Percentiles rank a stretch among this genome's conserved stretches.
These are phyloP conservation scores for Ophiostoma australiae DNA, from an alignment of 2,329 filamentous ascomycete genomes.

Conservation along the genomic window DNA sequence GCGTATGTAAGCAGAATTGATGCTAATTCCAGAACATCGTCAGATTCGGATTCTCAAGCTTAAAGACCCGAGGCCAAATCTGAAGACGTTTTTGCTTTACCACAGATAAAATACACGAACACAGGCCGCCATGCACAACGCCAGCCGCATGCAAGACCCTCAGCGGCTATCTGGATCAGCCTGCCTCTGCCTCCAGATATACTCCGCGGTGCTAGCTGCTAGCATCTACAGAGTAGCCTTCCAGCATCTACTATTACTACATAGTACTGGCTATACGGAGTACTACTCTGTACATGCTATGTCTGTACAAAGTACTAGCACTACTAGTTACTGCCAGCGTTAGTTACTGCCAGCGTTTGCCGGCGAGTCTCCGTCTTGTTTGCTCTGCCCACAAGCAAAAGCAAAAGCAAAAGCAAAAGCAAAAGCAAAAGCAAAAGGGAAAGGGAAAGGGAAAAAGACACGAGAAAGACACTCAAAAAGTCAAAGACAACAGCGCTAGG, in stretches of 20 bases:
- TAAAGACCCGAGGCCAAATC: not conserved
- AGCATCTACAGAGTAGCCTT: not conserved
- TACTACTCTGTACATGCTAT: too few species aligned
- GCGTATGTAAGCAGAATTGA: not conserved
- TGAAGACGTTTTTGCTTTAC: not conserved
- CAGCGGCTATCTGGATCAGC: conserved; percentile 12
- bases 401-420: too few species aligned
- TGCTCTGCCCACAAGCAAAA: conserved; percentile 15
- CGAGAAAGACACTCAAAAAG: not conserved
- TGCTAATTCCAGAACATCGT: not conserved
- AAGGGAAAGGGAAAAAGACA: conserved; percentile 17
- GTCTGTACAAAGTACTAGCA: not conserved
- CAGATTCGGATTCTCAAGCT: not conserved
- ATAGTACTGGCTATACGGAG: not conserved
- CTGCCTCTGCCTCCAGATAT: not conserved
- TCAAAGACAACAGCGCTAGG: conserved; percentile 19
- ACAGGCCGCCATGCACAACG: not conserved
- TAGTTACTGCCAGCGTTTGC: conserved; percentile 1
- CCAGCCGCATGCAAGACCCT: conserved; percentile 4
- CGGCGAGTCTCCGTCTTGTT: conserved; percentile 15
- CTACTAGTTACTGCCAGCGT: too few species aligned
- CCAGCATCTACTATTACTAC: too few species aligned
- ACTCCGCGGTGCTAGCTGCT: not conserved
- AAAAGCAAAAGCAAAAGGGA: too few species aligned
- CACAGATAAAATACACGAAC: not conserved